phyloP scores from a whole-genome alignment of 768 basidiomycete genomes.

The Steccherinum ochraceum region DNA sequence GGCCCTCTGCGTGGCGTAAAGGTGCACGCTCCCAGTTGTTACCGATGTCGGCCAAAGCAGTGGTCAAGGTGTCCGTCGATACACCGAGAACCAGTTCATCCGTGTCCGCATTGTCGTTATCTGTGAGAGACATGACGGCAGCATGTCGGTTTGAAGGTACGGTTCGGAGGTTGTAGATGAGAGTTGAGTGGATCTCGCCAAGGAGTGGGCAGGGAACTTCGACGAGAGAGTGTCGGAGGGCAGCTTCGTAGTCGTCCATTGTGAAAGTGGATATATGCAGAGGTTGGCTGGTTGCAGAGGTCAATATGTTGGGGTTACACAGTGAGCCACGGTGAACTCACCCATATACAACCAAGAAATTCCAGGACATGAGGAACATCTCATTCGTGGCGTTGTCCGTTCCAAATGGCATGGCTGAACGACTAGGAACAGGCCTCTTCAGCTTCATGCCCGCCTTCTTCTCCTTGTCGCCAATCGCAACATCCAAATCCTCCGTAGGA shows the following conservation, averaged over 20 bases:
- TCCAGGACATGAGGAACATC: conserved; percentile 86
- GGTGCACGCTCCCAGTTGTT: conserved; percentile 83
- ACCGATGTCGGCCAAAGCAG: conserved; percentile 73
- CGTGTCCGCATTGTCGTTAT: conserved; percentile 21
- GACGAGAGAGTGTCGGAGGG: conserved; percentile 65
- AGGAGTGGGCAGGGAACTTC: conserved; percentile 75
- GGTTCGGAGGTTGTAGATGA: conserved; percentile 88
- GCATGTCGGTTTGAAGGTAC: conserved; percentile 71
- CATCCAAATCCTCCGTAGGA: conserved; percentile 88
- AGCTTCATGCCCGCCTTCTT: conserved; percentile 71
- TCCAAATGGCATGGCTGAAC: conserved; percentile 61
- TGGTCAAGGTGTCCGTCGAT: conserved; percentile 53
- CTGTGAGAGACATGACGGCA: conserved; percentile 61
- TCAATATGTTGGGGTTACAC: conserved; percentile 2
- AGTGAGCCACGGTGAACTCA: conserved; percentile 29
- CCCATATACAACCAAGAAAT: conserved; percentile 93
- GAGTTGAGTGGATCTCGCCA: conserved; percentile 80
- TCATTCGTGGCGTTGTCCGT: conserved; percentile 65
- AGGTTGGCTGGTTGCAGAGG: conserved; percentile 60
- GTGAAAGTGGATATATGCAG: conserved; percentile 84
- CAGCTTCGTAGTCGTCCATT: conserved; percentile 88
- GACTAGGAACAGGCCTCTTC: conserved; percentile 60
- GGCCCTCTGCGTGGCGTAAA: conserved; percentile 62
- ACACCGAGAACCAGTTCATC: conserved; percentile 47
- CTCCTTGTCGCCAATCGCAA: conserved; percentile 74